Evolutionary conservation across 2,329 filamentous ascomycete species (phyloP), one percentile per base, ranked within the genome.

Genomic region (Penicillium sp.): DNA sequence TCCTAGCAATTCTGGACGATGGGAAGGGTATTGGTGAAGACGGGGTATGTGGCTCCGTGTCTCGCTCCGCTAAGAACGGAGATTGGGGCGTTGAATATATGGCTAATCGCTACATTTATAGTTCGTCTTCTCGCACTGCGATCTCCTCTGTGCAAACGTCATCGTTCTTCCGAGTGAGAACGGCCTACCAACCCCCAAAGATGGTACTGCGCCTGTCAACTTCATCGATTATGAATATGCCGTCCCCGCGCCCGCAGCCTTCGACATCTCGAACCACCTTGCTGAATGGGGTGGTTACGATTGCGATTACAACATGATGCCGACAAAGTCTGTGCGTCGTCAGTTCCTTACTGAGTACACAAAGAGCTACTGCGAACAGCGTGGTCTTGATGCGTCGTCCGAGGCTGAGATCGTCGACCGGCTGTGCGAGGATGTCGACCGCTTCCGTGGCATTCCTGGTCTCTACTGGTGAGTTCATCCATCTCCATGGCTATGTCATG

Each of bases 151-250:
- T 73, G 94, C 92, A 63, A 99, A 99, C 72, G 90, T 99, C 62
- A 97, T 99, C 68, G 85, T 97, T 61, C 81, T 90, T 54, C 87
- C 73, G 50, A 57, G 52, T 58, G 56, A 61, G 50, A 70, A 72
- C 40, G 64, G 67, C 37, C 61, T 73, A 30, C 65, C 66, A 62
- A 36, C 51, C 1, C 19, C 60, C 3, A 70, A 72, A 14, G 68
- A 75, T 30, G 72, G 73, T 33, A 70, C 79, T 25, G 78, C 82
- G 46, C 80, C 76, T 3, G 88, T 93, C 53, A 84, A 84, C 69
- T 97, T 99, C 76, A 99, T 99, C 73, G 94, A 99, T 77, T 99
- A 97, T 78, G 94, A 99, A 75, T 99, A 99, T 75, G 91, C 92
- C 14, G 94, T 91, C 5, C 92, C 94, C 2, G 93, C 92, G 0